phyloP scores from a whole-genome alignment of 805 yeast species.

The Candida mattraensis region DNA sequence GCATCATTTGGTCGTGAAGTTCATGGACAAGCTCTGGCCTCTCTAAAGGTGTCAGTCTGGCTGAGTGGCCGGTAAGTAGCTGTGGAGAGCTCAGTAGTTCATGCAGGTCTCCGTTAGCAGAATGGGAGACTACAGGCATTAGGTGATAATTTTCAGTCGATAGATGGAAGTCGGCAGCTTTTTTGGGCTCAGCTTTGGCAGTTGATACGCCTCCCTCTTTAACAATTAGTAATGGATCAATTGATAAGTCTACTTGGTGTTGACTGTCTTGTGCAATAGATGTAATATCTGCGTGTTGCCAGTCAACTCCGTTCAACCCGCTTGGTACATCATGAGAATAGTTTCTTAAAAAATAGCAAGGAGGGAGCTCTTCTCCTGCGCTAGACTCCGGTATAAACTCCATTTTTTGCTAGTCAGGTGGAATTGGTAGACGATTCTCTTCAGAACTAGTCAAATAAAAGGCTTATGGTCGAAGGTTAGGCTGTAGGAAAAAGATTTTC shows the following conservation, averaged over 20 bases:
- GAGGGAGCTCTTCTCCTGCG: constrained; percentile 1
- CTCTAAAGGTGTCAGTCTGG: too few species aligned
- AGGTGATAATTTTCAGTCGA: constrained; percentile 3
- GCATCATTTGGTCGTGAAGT: too few species aligned
- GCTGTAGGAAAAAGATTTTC: too few species aligned
- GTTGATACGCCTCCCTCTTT: constrained; percentile 7
- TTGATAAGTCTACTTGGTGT: constrained; percentile 1
- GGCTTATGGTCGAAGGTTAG: too few species aligned
- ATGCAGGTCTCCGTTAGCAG: too few species aligned
- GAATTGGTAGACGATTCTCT: too few species aligned
- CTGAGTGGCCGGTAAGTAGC: too few species aligned
- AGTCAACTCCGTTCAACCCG: too few species aligned
- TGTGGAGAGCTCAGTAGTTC: background rate
- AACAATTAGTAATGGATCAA: constrained; percentile 9
- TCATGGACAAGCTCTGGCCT: too few species aligned
- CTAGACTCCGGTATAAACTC: background rate
- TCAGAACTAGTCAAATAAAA: too few species aligned
- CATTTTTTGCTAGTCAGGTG: constrained; percentile 1
- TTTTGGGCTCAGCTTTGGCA: background rate
- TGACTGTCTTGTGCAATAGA: constrained; percentile 2
- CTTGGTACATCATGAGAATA: background rate
- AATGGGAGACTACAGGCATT: too few species aligned
- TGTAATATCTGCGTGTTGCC: constrained; percentile 1
- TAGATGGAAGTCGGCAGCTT: constrained; percentile 1
- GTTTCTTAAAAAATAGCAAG: constrained; percentile 1